phyloP scores from a whole-genome alignment of 2,329 filamentous ascomycete species.

The Penicillium decumbens region DNA sequence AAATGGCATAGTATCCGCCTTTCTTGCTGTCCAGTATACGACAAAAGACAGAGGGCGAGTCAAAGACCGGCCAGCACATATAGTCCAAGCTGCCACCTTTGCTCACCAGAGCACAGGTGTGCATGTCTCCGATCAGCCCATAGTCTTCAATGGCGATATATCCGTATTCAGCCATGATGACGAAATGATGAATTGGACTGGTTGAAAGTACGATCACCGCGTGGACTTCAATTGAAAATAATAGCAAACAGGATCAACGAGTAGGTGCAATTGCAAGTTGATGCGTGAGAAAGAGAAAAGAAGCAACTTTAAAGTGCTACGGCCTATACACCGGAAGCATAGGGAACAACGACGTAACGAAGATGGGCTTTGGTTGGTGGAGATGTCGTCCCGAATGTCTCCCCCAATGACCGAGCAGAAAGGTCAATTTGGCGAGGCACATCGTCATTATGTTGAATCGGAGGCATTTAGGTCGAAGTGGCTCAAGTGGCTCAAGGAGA shows the following conservation, averaged over 20 bases:
- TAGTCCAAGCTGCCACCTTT: constrained; percentile 71
- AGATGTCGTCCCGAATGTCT: background rate
- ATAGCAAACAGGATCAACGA: background rate
- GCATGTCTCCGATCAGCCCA: constrained; percentile 76
- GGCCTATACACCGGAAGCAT: constrained; percentile 6
- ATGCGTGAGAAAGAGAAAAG: background rate
- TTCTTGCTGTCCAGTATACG: constrained; percentile 69
- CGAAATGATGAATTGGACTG: background rate
- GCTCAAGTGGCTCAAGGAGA: background rate
- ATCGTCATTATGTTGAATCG: constrained; percentile 11
- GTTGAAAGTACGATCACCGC: background rate
- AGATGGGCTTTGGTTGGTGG: constrained; percentile 10
- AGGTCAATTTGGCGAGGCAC: background rate
- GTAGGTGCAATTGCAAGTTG: background rate
- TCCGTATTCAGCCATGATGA: constrained; percentile 10
- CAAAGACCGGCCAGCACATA: constrained; percentile 79
- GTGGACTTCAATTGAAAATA: background rate
- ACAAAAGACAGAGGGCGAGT: constrained; percentile 71
- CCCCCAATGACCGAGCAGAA: background rate
- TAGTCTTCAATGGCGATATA: constrained; percentile 63
- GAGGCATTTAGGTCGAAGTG: background rate
- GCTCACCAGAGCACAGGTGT: constrained; percentile 69
- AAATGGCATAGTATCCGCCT: constrained; percentile 67
- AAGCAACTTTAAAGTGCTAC: constrained; percentile 4
- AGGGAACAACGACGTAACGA: constrained; percentile 23